A percentile compares a stretch with the other conserved stretches of the same genome.
These are phyloP conservation scores for Meyerozyma athensensis DNA, from an alignment of 1,139 yeast genomes.

Conservation along the genomic window DNA sequence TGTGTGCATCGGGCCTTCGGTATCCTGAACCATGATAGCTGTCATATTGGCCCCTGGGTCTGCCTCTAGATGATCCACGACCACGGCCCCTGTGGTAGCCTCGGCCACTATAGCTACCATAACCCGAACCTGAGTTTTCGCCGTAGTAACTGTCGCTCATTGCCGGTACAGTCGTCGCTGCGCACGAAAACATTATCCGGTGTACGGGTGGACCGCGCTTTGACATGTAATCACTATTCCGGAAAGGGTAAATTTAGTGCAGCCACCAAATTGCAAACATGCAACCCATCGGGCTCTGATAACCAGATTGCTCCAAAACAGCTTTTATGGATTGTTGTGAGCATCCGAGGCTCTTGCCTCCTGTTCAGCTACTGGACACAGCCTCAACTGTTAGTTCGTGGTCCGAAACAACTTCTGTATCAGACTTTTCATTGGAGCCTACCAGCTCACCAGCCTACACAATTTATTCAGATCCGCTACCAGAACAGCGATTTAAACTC, in stretches of 20 bases:
- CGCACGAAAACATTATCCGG: neutral
- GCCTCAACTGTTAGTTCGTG: neutral
- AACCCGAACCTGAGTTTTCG: neutral
- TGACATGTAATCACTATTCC: conserved; percentile 1
- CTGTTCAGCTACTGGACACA: neutral
- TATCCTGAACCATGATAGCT: conserved; percentile 3
- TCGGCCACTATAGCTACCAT: neutral
- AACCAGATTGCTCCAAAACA: neutral
- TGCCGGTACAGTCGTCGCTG: neutral
- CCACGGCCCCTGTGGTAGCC: conserved; percentile 2
- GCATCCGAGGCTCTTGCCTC: neutral
- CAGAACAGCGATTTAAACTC: neutral
- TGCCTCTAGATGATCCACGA: conserved; percentile 3
- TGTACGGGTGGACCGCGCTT: neutral
- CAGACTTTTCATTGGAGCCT: neutral
- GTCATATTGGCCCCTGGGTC: neutral
- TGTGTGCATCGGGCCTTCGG: neutral
- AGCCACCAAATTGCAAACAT: conserved; percentile 3
- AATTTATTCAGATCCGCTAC: neutral
- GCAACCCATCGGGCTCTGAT: neutral
- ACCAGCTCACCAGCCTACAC: neutral
- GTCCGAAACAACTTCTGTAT: neutral
- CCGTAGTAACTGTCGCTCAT: conserved; percentile 4
- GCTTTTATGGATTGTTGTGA: neutral
- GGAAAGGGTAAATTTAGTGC: neutral